A percentile compares a stretch with the other conserved stretches of the same genome.
phyloP scores from a whole-genome alignment of 306 rosid genomes.

The Quercus dentata region DNA sequence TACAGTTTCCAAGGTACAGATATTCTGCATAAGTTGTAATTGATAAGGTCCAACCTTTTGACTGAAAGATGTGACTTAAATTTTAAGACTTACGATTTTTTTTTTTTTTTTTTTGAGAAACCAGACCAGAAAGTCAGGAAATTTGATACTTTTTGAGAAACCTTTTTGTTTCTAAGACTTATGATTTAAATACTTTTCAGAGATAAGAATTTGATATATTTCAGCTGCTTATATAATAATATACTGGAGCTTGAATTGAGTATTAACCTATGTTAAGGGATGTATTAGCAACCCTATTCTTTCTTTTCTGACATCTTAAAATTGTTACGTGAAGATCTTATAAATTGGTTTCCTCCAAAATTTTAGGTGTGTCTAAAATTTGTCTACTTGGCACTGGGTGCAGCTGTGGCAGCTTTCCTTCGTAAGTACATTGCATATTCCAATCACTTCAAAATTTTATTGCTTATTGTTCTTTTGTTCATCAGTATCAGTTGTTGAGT shows the following conservation, averaged over 20 bases:
- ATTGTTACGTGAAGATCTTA: background rate
- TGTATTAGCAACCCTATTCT: background rate
- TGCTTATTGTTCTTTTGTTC: background rate
- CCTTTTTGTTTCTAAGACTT: background rate
- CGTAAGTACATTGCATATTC: constrained; percentile 17
- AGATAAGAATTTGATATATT: background rate
- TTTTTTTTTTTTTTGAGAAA: background rate
- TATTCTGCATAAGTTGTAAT: background rate
- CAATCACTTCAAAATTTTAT: background rate
- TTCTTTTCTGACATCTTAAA: background rate
- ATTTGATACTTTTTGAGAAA: too few relatives aligned
- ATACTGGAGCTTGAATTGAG: background rate
- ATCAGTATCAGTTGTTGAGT: background rate
- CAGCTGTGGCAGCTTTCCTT: constrained; percentile 12
- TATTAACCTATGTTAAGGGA: background rate
- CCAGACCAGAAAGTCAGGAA: too few relatives aligned
- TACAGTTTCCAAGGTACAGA: constrained; percentile 58
- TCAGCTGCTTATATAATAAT: background rate
- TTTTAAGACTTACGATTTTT: background rate
- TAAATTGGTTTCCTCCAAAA: background rate
- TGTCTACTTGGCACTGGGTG: constrained; percentile 15
- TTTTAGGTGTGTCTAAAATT: background rate
- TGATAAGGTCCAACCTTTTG: background rate
- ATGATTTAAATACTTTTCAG: background rate
- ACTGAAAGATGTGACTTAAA: background rate